These are phyloP conservation scores for Phlebiopsis gigantea DNA, from an alignment of 768 basidiomycete genomes.

Conservation along the genomic window DNA sequence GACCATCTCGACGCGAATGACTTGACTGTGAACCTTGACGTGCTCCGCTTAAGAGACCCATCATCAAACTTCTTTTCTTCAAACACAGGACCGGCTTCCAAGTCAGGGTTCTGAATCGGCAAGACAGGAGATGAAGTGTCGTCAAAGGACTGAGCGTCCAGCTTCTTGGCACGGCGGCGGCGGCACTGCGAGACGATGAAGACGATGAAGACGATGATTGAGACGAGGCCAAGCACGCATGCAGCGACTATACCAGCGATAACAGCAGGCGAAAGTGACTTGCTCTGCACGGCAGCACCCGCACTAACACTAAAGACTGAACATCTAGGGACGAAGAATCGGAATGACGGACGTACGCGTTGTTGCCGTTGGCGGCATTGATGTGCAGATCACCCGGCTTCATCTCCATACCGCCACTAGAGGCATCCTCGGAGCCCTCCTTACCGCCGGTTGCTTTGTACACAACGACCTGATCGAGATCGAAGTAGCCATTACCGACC, in stretches of 20 bases:
- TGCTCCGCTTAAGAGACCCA: conserved; percentile 1
- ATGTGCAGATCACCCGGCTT: not conserved
- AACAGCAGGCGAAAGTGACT: not conserved
- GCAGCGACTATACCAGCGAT: conserved; percentile 10
- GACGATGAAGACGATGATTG: not conserved
- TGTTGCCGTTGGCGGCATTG: conserved; percentile 1
- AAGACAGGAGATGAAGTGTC: conserved; percentile 6
- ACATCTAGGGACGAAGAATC: not conserved
- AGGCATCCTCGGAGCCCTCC: not conserved
- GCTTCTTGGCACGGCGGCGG: not conserved
- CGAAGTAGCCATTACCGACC: conserved; percentile 33
- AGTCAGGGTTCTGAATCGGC: conserved; percentile 12
- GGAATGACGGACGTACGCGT: not conserved
- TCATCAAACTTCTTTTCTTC: not conserved
- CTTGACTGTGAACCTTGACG: conserved; percentile 3
- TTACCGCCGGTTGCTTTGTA: conserved; percentile 17
- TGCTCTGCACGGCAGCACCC: not conserved
- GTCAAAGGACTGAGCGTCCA: not conserved
- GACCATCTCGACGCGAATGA: conserved; percentile 11
- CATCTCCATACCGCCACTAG: conserved; percentile 2
- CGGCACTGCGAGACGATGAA: conserved; percentile 8
- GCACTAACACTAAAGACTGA: not conserved
- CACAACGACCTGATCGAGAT: conserved; percentile 38
- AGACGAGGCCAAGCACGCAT: not conserved
- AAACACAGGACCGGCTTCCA: conserved; percentile 2